phyloP scores from a whole-genome alignment of 179 eudicot species.

The Beta macrorhiza region DNA sequence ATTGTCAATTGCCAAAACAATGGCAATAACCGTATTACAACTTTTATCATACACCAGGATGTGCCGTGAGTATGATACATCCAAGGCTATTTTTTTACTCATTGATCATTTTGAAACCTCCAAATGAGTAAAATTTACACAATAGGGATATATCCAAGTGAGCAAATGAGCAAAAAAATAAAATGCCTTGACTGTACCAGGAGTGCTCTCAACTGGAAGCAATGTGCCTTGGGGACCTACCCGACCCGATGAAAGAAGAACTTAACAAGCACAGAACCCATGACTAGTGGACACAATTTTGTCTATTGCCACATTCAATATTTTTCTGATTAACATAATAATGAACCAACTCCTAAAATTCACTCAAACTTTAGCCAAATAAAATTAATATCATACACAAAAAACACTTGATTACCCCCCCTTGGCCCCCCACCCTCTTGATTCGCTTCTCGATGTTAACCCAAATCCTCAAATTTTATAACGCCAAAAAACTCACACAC shows the following conservation, averaged over 20 bases:
- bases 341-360: not conserved
- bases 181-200: no score
- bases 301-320: not conserved
- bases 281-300: not conserved
- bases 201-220: no score
- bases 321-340: not conserved
- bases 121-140: no score
- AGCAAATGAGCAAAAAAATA: no score
- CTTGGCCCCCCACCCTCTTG: constrained; percentile 2
- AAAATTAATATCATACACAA: not conserved
- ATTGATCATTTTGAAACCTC: no score
- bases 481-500: not conserved
- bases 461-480: not conserved
- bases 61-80: no score
- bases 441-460: constrained; percentile 32
- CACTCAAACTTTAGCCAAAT: constrained; percentile 2
- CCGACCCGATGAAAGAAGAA: not conserved
- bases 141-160: no score
- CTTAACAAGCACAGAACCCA: not conserved
- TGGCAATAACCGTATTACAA: no score
- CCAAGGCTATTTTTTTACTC: no score
- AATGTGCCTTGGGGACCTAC: no score
- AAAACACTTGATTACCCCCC: constrained; percentile 17
- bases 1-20: no score
- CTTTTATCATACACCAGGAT: no score